A percentile compares a stretch with the other conserved stretches of the same genome.
Evolutionary conservation across 2,329 filamentous ascomycete species (phyloP).

Genomic region (Nigrospora osmanthi): DNA sequence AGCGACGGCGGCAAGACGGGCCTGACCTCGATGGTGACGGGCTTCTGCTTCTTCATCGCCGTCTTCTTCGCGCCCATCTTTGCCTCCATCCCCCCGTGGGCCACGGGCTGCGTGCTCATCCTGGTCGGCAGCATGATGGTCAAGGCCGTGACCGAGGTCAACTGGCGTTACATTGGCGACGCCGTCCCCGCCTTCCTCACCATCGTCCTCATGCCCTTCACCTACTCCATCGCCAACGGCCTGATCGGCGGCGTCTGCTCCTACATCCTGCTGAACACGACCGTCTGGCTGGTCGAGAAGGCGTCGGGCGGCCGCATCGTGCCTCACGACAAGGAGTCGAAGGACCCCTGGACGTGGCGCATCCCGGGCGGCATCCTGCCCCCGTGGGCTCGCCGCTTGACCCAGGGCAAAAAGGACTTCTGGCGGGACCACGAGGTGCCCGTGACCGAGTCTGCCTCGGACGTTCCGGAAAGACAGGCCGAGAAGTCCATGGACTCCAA

Average conservation of each 20-base stretch:
- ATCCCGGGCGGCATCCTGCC: conserved; percentile 69
- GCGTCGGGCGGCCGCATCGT: conserved; percentile 60
- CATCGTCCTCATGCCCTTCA: conserved; percentile 82
- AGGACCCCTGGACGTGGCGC: conserved; percentile 74
- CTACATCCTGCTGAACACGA: conserved; percentile 68
- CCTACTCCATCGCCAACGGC: conserved; percentile 81
- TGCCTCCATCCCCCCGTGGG: conserved; percentile 82
- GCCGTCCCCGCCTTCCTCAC: conserved; percentile 79
- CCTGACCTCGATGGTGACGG: conserved; percentile 71
- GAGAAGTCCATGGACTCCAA: neutral
- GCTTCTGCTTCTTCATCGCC: conserved; percentile 77
- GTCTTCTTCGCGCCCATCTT: conserved; percentile 90
- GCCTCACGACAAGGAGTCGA: conserved; percentile 66
- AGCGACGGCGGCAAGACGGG: conserved; percentile 81
- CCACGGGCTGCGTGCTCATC: conserved; percentile 80
- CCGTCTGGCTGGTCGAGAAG: conserved; percentile 62
- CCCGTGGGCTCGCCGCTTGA: conserved; percentile 60
- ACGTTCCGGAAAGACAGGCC: neutral
- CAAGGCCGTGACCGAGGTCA: conserved; percentile 70
- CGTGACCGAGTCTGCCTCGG: conserved; percentile 11
- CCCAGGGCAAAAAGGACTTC: conserved; percentile 64
- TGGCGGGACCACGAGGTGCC: conserved; percentile 43
- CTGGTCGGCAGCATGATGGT: conserved; percentile 88
- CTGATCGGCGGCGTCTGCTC: conserved; percentile 73
- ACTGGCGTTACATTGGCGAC: conserved; percentile 82